These are phyloP conservation scores for Vigna nakashimae DNA, from an alignment of 306 rosid species.

Conservation along the genomic window DNA sequence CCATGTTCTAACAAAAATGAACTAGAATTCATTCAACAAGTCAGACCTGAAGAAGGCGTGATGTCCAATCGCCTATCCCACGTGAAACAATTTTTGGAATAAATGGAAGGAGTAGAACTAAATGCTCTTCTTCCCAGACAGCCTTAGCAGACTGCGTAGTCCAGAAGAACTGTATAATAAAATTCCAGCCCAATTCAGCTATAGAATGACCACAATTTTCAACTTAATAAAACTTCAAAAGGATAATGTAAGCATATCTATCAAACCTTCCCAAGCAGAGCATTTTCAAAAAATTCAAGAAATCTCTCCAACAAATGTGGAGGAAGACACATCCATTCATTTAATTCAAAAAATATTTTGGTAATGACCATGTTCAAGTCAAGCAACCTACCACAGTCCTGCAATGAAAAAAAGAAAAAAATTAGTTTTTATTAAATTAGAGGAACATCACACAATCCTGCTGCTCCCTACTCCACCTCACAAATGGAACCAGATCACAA, in stretches of 20 bases:
- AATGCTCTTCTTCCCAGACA: slow-evolving; percentile 61
- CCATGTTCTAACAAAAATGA: neutral
- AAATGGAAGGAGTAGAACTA: slow-evolving; percentile 74
- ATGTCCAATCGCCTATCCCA: slow-evolving; percentile 60
- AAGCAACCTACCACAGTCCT: slow-evolving; percentile 73
- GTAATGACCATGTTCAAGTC: slow-evolving; percentile 64
- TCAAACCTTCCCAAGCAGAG: slow-evolving; percentile 78
- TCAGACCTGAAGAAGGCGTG: slow-evolving; percentile 86
- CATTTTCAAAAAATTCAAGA: slow-evolving; percentile 75
- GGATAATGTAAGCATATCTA: slow-evolving; percentile 34
- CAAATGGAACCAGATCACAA: neutral
- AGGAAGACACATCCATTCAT: slow-evolving; percentile 66
- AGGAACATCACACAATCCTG: slow-evolving; percentile 26
- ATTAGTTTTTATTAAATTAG: slow-evolving; percentile 34
- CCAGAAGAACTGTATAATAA: slow-evolving; percentile 55
- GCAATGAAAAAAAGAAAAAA: slow-evolving; percentile 44
- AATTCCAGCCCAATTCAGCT: slow-evolving; percentile 27
- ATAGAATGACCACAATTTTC: slow-evolving; percentile 32
- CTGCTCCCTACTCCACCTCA: neutral
- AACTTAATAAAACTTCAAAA: slow-evolving; percentile 20
- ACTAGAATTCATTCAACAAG: slow-evolving; percentile 22
- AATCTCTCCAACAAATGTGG: slow-evolving; percentile 61
- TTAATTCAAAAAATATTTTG: slow-evolving; percentile 72
- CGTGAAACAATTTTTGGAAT: slow-evolving; percentile 74
- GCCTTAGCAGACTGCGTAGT: slow-evolving; percentile 57